A percentile compares a stretch with the other conserved stretches of the same genome.
These are phyloP conservation scores for Fusarium praegraminearum DNA, from an alignment of 2,329 filamentous ascomycete species.

Conservation along the genomic window DNA sequence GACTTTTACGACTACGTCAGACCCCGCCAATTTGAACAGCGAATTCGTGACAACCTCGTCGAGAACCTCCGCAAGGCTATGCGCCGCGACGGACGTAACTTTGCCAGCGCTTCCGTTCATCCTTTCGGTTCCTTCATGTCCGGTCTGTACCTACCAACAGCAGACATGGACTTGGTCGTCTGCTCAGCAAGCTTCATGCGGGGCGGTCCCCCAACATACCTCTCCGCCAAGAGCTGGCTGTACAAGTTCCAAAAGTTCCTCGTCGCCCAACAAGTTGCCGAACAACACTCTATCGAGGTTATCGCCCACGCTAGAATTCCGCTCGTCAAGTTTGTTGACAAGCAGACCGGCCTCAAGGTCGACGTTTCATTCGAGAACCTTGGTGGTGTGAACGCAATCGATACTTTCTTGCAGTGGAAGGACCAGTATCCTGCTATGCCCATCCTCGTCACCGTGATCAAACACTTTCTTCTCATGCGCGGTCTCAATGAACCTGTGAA, in stretches of 20 bases:
- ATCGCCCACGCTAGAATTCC: constrained; percentile 86
- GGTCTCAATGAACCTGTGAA: constrained; percentile 91
- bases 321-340: constrained; percentile 90
- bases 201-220: constrained; percentile 62
- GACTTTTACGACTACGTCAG: constrained; percentile 90
- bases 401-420: constrained; percentile 86
- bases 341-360: constrained; percentile 80
- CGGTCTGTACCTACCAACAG: constrained; percentile 76
- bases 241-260: constrained; percentile 73
- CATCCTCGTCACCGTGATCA: constrained; percentile 85
- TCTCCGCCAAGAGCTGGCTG: constrained; percentile 66
- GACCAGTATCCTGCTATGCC: constrained; percentile 84
- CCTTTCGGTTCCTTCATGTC: constrained; percentile 96
- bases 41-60: constrained; percentile 79
- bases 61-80: constrained; percentile 73
- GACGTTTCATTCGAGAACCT: constrained; percentile 96
- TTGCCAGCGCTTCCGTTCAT: constrained; percentile 72
- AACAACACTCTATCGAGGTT: constrained; percentile 70
- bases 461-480: constrained; percentile 91
- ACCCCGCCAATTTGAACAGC: constrained; percentile 81
- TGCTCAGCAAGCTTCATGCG: constrained; percentile 70
- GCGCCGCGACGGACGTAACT: constrained; percentile 60
- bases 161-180: constrained; percentile 94
- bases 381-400: constrained; percentile 81
- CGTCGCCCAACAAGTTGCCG: constrained; percentile 66